Conservation (phyloP, 805 yeast genomes). For the Suhomyces tanzawaensis region DNA sequence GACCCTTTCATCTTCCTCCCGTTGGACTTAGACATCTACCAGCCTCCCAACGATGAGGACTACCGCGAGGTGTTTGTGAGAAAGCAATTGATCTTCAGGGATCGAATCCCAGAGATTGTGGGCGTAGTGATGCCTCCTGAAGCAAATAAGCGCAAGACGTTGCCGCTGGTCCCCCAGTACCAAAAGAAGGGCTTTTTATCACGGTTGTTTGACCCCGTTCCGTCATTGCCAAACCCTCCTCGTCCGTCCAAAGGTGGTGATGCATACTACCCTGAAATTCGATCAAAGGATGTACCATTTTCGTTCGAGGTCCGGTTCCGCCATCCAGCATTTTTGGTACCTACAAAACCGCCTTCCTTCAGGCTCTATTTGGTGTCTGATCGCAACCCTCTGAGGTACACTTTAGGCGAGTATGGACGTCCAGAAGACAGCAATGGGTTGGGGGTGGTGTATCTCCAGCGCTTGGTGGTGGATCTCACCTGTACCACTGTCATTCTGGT, state of each 20-base stretch:
- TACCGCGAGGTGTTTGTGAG: slow-evolving; percentile 46
- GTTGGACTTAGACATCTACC: slow-evolving; percentile 33
- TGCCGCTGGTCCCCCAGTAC: slow-evolving; percentile 17
- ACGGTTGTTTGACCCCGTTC: slow-evolving; percentile 20
- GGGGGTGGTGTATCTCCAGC: slow-evolving; percentile 44
- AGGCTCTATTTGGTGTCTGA: slow-evolving; percentile 30
- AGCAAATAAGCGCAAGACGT: slow-evolving; percentile 15
- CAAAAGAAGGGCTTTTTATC: slow-evolving; percentile 28
- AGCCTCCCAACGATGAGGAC: slow-evolving; percentile 20
- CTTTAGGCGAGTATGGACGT: slow-evolving; percentile 28
- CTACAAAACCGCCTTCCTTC: slow-evolving; percentile 38
- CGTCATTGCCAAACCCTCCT: slow-evolving; percentile 2
- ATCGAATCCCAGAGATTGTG: slow-evolving; percentile 44
- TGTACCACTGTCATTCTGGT: slow-evolving; percentile 25
- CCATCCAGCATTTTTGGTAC: slow-evolving; percentile 47
- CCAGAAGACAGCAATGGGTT: slow-evolving; percentile 46
- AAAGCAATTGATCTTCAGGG: slow-evolving; percentile 35
- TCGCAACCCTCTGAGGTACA: slow-evolving; percentile 27
- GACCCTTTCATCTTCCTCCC: slow-evolving; percentile 58
- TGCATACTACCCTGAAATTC: slow-evolving; percentile 20
- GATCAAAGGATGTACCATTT: slow-evolving; percentile 36
- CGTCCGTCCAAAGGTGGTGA: slow-evolving; percentile 5
- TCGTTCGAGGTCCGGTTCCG: slow-evolving; percentile 49
- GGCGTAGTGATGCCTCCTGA: slow-evolving; percentile 30
- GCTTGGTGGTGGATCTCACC: slow-evolving; percentile 32